These are phyloP conservation scores for Strobilomyces dryophilus DNA, from an alignment of 768 basidiomycete species.

Conservation along the genomic window DNA sequence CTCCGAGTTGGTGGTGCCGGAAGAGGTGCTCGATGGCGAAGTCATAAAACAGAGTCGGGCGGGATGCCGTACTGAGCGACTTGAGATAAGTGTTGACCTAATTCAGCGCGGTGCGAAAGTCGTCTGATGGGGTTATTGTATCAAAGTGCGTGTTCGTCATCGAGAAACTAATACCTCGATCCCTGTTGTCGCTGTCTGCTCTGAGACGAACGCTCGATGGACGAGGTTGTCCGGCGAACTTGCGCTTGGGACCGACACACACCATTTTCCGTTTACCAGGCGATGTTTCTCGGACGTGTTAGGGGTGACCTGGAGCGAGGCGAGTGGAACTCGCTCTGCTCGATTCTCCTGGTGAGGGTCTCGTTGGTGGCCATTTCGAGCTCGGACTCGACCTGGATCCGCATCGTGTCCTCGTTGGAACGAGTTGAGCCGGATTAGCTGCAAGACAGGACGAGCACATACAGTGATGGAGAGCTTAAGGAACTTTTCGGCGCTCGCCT, in stretches of 20 bases:
- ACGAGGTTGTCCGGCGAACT: conserved; percentile 32
- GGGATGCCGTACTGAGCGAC: conserved; percentile 47
- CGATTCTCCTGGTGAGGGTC: conserved; percentile 49
- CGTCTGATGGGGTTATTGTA: conserved; percentile 43
- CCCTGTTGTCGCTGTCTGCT: conserved; percentile 34
- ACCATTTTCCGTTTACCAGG: conserved; percentile 30
- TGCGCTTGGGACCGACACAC: conserved; percentile 29
- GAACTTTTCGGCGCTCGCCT: conserved; percentile 89
- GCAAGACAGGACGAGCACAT: conserved; percentile 8
- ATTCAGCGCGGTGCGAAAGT: conserved; percentile 68
- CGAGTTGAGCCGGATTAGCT: conserved; percentile 7
- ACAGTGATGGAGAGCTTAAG: conserved; percentile 63
- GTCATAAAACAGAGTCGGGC: conserved; percentile 34
- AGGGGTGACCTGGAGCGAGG: background rate
- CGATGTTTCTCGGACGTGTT: conserved; percentile 21
- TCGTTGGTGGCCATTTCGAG: conserved; percentile 70
- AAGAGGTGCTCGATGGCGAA: conserved; percentile 35
- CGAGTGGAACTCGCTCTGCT: conserved; percentile 34
- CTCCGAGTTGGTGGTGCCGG: conserved; percentile 36
- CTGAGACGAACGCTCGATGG: conserved; percentile 24
- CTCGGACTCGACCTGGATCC: conserved; percentile 71
- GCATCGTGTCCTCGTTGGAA: conserved; percentile 51
- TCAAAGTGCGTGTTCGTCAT: background rate
- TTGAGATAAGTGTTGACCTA: conserved; percentile 59
- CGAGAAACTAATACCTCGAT: conserved; percentile 26